Evolutionary conservation across 345 rosid species (phyloP).

Genomic region (Stellera chamaejasme): DNA sequence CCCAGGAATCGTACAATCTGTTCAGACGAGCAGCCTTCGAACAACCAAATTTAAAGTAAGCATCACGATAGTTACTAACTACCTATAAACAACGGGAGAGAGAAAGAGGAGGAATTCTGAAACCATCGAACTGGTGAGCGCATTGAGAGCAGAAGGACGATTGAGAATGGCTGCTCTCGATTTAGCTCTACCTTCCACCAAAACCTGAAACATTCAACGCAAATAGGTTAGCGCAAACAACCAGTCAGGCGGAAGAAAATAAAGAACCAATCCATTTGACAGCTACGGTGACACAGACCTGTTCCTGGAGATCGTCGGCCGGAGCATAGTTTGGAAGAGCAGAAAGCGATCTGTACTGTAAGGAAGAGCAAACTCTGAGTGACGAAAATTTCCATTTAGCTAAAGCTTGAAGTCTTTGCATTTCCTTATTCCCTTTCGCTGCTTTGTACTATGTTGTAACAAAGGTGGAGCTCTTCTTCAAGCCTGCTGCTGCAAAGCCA

Average conservation of each 20-base stretch:
- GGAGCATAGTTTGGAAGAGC: conserved; percentile 52
- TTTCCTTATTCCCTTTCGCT: too few species aligned
- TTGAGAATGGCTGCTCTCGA: conserved; percentile 85
- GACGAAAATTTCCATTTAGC: too few species aligned
- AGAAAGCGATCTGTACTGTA: conserved; percentile 42
- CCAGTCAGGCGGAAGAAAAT: conserved; percentile 5
- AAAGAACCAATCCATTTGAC: not conserved
- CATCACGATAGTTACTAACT: not conserved
- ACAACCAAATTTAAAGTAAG: conserved; percentile 1
- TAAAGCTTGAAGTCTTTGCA: too few species aligned
- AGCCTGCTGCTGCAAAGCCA: too few species aligned
- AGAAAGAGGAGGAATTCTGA: not conserved
- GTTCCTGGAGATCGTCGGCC: conserved; percentile 42
- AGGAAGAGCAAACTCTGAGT: conserved; percentile 25
- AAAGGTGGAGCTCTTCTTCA: too few species aligned
- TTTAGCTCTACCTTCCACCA: conserved; percentile 85
- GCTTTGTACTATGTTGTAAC: too few species aligned
- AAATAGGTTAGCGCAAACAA: not conserved
- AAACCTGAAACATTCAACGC: conserved; percentile 38
- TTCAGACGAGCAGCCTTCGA: conserved; percentile 58
- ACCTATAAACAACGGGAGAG: not conserved
- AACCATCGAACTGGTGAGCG: conserved; percentile 69
- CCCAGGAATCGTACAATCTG: conserved; percentile 88
- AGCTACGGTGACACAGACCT: conserved; percentile 29
- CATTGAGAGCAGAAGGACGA: conserved; percentile 65